Evolutionary conservation across 345 rosid species (phyloP).

Genomic region (Kandelia obovata): DNA sequence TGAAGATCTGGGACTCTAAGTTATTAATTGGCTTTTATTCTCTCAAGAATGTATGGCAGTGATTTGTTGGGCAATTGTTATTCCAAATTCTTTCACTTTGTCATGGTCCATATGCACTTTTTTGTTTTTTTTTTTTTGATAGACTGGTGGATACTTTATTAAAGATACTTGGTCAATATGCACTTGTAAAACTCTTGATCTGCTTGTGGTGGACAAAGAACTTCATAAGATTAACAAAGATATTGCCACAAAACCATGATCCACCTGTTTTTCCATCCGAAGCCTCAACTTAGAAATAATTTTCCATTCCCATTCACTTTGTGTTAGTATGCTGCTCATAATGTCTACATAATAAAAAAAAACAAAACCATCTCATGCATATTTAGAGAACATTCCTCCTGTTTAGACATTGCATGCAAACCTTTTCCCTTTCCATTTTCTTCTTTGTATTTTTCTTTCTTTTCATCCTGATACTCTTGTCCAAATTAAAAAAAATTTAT

Average conservation of each 20-base stretch:
- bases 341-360: too few relatives aligned
- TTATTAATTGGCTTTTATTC: neutral
- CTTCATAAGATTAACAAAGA: neutral
- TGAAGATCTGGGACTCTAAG: too few relatives aligned
- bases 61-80: too few relatives aligned
- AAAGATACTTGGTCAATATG: neutral
- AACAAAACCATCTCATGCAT: neutral
- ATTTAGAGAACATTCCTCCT: too few relatives aligned
- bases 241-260: neutral
- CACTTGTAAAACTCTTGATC: neutral
- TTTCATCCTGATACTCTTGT: too few relatives aligned
- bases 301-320: conserved; percentile 12
- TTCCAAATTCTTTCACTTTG: neutral
- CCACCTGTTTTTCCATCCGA: neutral
- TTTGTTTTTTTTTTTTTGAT: neutral
- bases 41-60: neutral
- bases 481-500: too few relatives aligned
- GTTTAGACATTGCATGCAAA: too few relatives aligned
- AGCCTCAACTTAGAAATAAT: conserved; percentile 17
- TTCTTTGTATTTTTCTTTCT: too few relatives aligned
- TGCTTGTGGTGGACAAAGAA: conserved; percentile 4
- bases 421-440: too few relatives aligned
- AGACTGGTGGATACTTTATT: neutral
- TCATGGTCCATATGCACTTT: neutral
- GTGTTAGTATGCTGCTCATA: neutral